Evolutionary conservation across 1,284 basidiomycete genomes (phyloP), one percentile per base, ranked within the genome.

Genomic region (Abortiporus biennis): DNA sequence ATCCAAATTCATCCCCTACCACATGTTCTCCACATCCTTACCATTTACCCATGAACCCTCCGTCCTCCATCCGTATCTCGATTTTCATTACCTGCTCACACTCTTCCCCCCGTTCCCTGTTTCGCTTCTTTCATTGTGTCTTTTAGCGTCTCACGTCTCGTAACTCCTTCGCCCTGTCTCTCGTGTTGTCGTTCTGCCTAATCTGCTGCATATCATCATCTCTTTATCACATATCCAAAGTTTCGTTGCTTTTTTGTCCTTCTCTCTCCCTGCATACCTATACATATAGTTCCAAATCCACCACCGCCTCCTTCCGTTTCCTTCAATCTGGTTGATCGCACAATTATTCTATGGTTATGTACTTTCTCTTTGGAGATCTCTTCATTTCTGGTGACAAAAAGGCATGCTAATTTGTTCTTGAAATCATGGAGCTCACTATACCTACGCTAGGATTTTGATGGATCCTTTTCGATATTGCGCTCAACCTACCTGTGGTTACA

Each of bases 261-360:
- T 31, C 40, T 38, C 45, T 41, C 47, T 49, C 45, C 35, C 46
- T 38, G 48, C 43, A 47, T 49, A 42, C 48, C 25, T 41, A 44
- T 46, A 39, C 40, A 45, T 47, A 36, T 41, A 35, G 41, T 40
- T 29, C 36, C 27, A 8, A 29, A 8, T n/a, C 27, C 27, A 29
- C 27, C 27, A n/a, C n/a, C 43, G 24, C 34, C 27, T 21, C 38
- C 25, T 39, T 17, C 21, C 38, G 11, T 29, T 9, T 36, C 20
- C 24, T 36, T 11, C 24, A 36, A 36, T 39, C 24, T 22, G n/a
- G 8, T 27, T 9, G 24, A 22, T 43, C 41, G 16, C 35, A 16
- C 40, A 37, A 37, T 22, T 17, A 37, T 27, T 24, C 41, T 43
- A 37, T 43, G 34, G 41, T 43, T 36, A 43, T 43, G 41, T 43